Base-by-base conservation (phyloP, 1,139 yeast species). In the Debaryomyces subglobosus region DNA sequence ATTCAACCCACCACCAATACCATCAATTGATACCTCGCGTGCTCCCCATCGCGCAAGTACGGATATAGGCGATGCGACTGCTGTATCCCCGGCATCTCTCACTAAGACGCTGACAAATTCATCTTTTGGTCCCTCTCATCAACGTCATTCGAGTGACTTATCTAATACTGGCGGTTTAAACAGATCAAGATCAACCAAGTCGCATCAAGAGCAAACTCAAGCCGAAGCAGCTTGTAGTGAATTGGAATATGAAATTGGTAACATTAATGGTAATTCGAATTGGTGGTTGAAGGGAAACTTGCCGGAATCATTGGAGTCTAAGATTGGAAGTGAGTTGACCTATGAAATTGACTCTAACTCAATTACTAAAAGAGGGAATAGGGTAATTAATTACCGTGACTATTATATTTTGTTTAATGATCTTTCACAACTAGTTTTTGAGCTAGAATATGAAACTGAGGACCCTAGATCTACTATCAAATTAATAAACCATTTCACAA, bases 401-500 rank as follows among this genome's bases (percentile, higher is more conserved):
- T 84, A 86, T 57, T 90, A 89, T 63, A 75, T 91, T 15, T 67
- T 91, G 41, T 87, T 85, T 63, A 82, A 81, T 52, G 96, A 89
- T 62, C 83, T 86, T 55, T 80, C 94, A 1, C 91, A 87, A 59
- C 72, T 86, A 15, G 67, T 79, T 0, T 67, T 88, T 54, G 84
- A 83, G 53, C 71, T 82, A 7, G 76, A 78, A 39, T 89, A 74
- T 60, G 85, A 85, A 44, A 59, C 64, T 16, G 70, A 72, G 23
- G 81, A 83, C 51, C 91, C 96, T 1, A 62, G 78, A 18, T 66
- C 75, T 4, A 72, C 89, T 0, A 73, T 82, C 3, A 68, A 71
- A 39, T 68, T 81, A 46, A 76, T 71, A 24, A 81, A 79, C 50
- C 57, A 62, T 5, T 68, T 69, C 30, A 57, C 64, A 9, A 66